phyloP scores from a whole-genome alignment of 257 asterid genomes.

The Solanum pinnatisectum region DNA sequence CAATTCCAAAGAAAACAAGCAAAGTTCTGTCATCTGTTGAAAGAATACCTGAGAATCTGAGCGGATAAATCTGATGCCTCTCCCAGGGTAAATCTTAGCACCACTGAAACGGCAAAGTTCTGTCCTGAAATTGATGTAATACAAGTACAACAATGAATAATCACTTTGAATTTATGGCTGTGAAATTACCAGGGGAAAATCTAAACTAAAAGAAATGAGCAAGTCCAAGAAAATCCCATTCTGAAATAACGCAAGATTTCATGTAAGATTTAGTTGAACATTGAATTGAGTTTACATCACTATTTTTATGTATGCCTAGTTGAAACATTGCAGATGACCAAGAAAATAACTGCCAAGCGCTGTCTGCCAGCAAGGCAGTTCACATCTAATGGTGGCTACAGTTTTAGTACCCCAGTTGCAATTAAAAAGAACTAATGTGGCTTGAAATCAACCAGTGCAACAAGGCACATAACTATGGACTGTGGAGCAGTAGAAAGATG shows the following conservation, averaged over 20 bases:
- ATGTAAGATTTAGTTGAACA: background rate
- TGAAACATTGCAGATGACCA: background rate
- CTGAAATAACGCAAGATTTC: background rate
- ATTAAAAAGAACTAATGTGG: background rate
- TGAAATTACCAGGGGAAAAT: background rate
- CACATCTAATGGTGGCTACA: background rate
- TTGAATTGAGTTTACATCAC: background rate
- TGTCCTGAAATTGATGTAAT: slow-evolving; percentile 38
- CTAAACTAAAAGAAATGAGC: background rate
- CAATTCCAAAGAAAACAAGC: background rate
- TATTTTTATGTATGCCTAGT: background rate
- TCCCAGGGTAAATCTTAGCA: slow-evolving; percentile 77
- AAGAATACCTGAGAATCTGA: slow-evolving; percentile 56
- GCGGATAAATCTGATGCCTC: slow-evolving; percentile 65
- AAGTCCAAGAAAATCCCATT: background rate
- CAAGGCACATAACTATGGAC: background rate
- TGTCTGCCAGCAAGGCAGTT: background rate
- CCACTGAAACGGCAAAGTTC: slow-evolving; percentile 85
- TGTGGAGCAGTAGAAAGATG: background rate
- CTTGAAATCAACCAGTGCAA: background rate
- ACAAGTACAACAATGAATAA: background rate
- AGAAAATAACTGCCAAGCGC: background rate
- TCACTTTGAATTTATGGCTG: background rate
- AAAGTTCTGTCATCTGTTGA: background rate
- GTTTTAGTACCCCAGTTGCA: background rate